Percentiles rank a stretch among this genome's conserved stretches.
Conservation (phyloP, 2,329 filamentous ascomycete genomes). For the Sphaerulina musiva region DNA sequence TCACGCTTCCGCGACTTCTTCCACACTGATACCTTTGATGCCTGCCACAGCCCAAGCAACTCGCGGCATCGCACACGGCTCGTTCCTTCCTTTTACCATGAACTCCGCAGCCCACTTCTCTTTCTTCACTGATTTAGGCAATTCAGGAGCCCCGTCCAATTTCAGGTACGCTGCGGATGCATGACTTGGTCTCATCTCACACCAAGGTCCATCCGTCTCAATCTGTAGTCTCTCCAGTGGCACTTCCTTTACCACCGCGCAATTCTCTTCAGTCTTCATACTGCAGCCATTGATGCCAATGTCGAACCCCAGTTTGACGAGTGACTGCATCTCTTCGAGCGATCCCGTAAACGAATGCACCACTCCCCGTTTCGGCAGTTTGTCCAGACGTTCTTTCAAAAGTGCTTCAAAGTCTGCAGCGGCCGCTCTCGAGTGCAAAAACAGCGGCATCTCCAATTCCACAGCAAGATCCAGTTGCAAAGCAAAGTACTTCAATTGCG, state of each 20-base stretch:
- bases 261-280: conserved; percentile 88
- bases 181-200: conserved; percentile 84
- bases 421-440: conserved; percentile 85
- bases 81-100: conserved; percentile 93
- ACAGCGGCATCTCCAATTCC: conserved; percentile 73
- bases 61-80: conserved; percentile 77
- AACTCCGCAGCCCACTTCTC: conserved; percentile 83
- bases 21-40: conserved; percentile 71
- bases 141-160: conserved; percentile 53
- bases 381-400: conserved; percentile 48
- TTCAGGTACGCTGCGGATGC: conserved; percentile 70
- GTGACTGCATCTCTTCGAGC: conserved; percentile 70
- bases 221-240: conserved; percentile 78
- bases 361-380: conserved; percentile 64
- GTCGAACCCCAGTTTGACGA: conserved; percentile 75
- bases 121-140: conserved; percentile 86
- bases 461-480: conserved; percentile 74
- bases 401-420: conserved; percentile 75
- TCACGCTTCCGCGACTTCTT: conserved; percentile 76
- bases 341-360: conserved; percentile 96
- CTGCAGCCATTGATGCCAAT: conserved; percentile 96
- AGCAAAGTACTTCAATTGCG: conserved; percentile 79
- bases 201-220: conserved; percentile 96
- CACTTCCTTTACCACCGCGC: conserved; percentile 73
- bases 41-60: conserved; percentile 84